These are phyloP conservation scores for Populus hybrid DNA, from an alignment of 441 rosid genomes.

Conservation along the genomic window DNA sequence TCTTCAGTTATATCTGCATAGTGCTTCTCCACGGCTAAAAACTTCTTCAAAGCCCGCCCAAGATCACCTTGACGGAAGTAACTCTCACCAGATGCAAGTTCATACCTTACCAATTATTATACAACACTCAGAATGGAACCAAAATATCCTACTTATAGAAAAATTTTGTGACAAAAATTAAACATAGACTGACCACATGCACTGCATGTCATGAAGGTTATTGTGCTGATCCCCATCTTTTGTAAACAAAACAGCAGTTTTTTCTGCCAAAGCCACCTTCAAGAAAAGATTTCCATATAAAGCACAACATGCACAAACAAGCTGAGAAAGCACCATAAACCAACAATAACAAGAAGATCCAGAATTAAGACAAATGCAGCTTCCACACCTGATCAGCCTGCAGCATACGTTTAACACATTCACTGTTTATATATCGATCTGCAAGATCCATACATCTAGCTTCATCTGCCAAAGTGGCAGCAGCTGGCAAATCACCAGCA, in stretches of 20 bases:
- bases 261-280: slow-evolving; percentile 91
- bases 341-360: slow-evolving; percentile 1
- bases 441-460: slow-evolving; percentile 99
- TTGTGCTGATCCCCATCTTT: slow-evolving; percentile 99
- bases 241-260: slow-evolving; percentile 94
- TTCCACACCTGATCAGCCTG: slow-evolving; percentile 95
- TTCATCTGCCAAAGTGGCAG: slow-evolving; percentile 99
- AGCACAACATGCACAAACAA: slow-evolving; percentile 13
- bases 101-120: slow-evolving; percentile 65
- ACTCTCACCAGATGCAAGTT: slow-evolving; percentile 99
- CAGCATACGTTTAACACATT: slow-evolving; percentile 98
- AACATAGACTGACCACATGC: slow-evolving; percentile 88
- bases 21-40: slow-evolving; percentile 99
- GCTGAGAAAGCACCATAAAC: slow-evolving; percentile 2
- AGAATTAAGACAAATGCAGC: slow-evolving; percentile 15
- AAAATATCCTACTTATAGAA: slow-evolving; percentile 4
- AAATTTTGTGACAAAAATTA: slow-evolving; percentile 11
- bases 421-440: slow-evolving; percentile 93
- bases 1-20: slow-evolving; percentile 98
- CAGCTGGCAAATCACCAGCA: slow-evolving; percentile 91
- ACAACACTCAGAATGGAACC: slow-evolving; percentile 18
- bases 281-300: slow-evolving; percentile 14
- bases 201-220: slow-evolving; percentile 99
- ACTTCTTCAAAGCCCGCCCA: slow-evolving; percentile 92
- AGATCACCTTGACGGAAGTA: slow-evolving; percentile 95